A percentile compares a stretch with the other conserved stretches of the same genome.
Evolutionary conservation across 768 basidiomycete species (phyloP).

Genomic region (Amanita rubescens): DNA sequence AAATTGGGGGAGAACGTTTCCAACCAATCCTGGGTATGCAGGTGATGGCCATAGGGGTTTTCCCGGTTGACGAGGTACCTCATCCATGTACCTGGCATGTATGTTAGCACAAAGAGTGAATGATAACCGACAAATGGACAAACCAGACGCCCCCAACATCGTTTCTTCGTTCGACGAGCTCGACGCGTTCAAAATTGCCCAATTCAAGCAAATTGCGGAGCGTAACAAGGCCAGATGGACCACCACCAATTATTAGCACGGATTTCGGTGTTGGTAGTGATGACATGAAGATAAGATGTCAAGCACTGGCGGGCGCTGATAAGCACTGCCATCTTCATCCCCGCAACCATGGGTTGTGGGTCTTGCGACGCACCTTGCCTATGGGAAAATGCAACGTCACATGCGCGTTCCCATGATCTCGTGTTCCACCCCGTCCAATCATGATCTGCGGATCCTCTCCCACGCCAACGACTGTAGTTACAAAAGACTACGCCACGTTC

Average conservation of each 20-base stretch:
- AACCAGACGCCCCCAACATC: conserved; percentile 49
- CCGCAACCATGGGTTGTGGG: too few species aligned
- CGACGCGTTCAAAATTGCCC: conserved; percentile 34
- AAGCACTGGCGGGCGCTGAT: too few species aligned
- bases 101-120: neutral
- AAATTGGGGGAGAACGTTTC: conserved; percentile 42
- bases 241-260: conserved; percentile 40
- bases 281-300: too few species aligned
- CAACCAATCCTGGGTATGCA: conserved; percentile 40
- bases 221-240: conserved; percentile 39
- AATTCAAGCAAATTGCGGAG: conserved; percentile 38
- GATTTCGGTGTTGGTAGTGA: conserved; percentile 15
- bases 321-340: neutral
- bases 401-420: too few species aligned
- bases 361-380: too few species aligned
- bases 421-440: too few species aligned
- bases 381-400: too few species aligned
- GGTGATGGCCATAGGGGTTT: conserved; percentile 34
- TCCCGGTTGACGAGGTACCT: conserved; percentile 21
- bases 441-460: too few species aligned
- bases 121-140: conserved; percentile 4
- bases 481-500: too few species aligned
- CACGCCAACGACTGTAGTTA: too few species aligned
- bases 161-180: conserved; percentile 37
- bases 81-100: neutral